These are phyloP conservation scores for Colletotrichum sp. DNA, from an alignment of 2,329 filamentous ascomycete species.

Conservation along the genomic window DNA sequence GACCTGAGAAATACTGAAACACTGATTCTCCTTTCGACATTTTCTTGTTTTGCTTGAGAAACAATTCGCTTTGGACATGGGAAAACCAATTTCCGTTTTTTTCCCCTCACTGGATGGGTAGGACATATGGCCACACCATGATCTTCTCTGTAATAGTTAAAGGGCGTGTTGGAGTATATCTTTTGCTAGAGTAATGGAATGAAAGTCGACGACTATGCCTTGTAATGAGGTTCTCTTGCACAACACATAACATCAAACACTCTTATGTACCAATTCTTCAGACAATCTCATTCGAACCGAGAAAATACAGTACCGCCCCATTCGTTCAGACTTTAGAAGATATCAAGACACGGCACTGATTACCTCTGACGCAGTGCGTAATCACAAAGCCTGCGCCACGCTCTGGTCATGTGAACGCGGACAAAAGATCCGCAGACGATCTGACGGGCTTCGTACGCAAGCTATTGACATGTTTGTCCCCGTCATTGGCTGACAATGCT, in stretches of 20 bases:
- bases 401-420: not conserved
- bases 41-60: not conserved
- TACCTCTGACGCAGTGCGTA: not conserved
- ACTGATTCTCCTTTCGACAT: not conserved
- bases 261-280: not conserved
- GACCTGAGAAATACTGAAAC: not conserved
- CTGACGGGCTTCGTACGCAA: not conserved
- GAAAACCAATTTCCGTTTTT: not conserved
- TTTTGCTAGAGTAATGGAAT: not conserved
- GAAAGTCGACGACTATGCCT: not conserved
- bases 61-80: not conserved
- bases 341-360: not conserved
- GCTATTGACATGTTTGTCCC: not conserved
- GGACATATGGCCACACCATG: not conserved
- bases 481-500: not conserved
- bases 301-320: not conserved
- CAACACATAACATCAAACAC: too few species aligned
- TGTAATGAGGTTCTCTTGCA: too few species aligned
- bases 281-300: not conserved
- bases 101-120: not conserved
- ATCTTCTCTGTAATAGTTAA: not conserved
- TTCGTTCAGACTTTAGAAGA: fast-evolving
- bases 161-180: not conserved
- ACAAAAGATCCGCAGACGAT: not conserved
- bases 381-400: not conserved